Evolutionary conservation across 2,329 filamentous ascomycete species (phyloP).

Genomic region (Exophiala bonariae): DNA sequence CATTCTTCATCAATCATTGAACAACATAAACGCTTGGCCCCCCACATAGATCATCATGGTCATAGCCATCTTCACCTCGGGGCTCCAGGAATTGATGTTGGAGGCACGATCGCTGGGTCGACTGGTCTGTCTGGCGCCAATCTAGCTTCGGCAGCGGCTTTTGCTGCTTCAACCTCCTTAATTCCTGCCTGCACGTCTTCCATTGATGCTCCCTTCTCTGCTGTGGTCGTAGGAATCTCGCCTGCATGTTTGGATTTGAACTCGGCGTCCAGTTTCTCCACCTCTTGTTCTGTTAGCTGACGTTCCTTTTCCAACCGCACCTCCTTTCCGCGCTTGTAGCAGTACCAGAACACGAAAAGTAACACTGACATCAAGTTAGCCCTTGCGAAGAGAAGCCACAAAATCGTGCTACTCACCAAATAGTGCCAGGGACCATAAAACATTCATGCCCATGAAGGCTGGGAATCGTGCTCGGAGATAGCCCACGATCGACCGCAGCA

Average conservation of each 20-base stretch:
- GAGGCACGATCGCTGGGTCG: conserved; percentile 18
- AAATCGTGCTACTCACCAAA: conserved; percentile 65
- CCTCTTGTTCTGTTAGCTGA: conserved; percentile 47
- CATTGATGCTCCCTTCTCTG: conserved; percentile 39
- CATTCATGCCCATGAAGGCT: conserved; percentile 85
- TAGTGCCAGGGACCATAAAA: conserved; percentile 83
- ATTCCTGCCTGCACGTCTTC: conserved; percentile 43
- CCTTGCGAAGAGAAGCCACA: background rate
- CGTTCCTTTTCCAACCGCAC: conserved; percentile 69
- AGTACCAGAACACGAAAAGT: conserved; percentile 96
- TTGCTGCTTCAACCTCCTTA: conserved; percentile 37
- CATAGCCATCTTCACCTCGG: conserved; percentile 1
- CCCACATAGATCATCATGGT: too few relatives aligned
- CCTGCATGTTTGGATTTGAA: conserved; percentile 32
- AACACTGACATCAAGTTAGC: conserved; percentile 61
- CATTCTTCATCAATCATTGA: too few relatives aligned
- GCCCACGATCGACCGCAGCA: conserved; percentile 87
- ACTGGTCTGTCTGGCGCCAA: conserved; percentile 10
- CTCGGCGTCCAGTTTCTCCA: conserved; percentile 40
- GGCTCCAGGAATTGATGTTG: conserved; percentile 13
- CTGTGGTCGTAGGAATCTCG: conserved; percentile 40
- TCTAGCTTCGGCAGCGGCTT: conserved; percentile 25
- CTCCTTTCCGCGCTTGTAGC: conserved; percentile 90
- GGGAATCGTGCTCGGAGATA: conserved; percentile 87
- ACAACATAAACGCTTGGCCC: too few relatives aligned